Evolutionary conservation across 768 basidiomycete species (phyloP).

Genomic region (Inosperma sp.): DNA sequence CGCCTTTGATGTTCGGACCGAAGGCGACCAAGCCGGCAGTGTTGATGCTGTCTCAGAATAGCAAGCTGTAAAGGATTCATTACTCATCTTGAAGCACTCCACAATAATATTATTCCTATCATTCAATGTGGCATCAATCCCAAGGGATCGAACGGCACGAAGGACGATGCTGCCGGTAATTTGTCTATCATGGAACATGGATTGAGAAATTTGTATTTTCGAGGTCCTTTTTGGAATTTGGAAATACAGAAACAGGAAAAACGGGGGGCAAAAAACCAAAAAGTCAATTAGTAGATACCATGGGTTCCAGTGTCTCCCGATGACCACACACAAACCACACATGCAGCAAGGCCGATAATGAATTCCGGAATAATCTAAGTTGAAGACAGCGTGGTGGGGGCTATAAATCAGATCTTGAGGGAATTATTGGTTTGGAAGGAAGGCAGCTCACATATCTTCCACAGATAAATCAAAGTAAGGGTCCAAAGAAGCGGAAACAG

Average conservation of each 20-base stretch:
- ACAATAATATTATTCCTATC: constrained; percentile 91
- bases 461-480: constrained; percentile 28
- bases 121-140: constrained; percentile 74
- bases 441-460: constrained; percentile 23
- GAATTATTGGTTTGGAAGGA: not conserved
- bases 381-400: too few relatives aligned
- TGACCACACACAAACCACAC: constrained; percentile 90
- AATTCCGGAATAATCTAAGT: constrained; percentile 62
- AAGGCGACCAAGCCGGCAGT: not conserved
- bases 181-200: constrained; percentile 79
- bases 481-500: constrained; percentile 21
- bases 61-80: not conserved
- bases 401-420: too few relatives aligned
- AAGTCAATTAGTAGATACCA: constrained; percentile 42
- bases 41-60: not conserved
- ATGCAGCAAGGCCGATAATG: constrained; percentile 69
- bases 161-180: constrained; percentile 74
- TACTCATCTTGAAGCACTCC: constrained; percentile 81
- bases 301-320: constrained; percentile 95
- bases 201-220: constrained; percentile 98
- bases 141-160: constrained; percentile 71
- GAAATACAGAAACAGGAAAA: too few relatives aligned
- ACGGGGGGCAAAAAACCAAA: not conserved
- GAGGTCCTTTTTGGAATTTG: constrained; percentile 64
- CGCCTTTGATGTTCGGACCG: constrained; percentile 3